Percentiles rank a stretch among this genome's conserved stretches.
These are phyloP conservation scores for Rhodotorula sp. DNA, from an alignment of 1,284 basidiomycete genomes.

Conservation along the genomic window DNA sequence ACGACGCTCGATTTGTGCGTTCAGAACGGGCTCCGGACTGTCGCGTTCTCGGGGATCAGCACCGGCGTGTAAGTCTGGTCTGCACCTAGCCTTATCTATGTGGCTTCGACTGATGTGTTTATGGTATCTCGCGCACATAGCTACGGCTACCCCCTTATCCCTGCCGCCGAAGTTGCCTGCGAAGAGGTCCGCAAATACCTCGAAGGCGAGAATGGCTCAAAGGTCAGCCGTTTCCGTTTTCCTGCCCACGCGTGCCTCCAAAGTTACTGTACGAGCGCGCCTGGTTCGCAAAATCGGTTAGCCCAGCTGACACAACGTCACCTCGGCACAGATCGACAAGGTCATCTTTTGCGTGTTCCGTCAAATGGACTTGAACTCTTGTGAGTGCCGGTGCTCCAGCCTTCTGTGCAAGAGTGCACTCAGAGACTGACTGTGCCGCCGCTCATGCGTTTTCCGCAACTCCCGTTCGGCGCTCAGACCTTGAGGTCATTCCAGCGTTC, in stretches of 20 bases:
- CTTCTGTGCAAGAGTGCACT: not conserved
- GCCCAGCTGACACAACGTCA: not conserved
- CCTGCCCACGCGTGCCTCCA: not conserved
- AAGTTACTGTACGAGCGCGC: no score
- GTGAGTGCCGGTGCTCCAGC: not conserved
- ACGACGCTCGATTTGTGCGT: constrained; percentile 64
- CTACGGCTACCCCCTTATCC: constrained; percentile 70
- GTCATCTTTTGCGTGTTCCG: constrained; percentile 72
- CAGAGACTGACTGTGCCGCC: no score
- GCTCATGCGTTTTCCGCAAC: not conserved
- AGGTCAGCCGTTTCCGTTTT: constrained; percentile 51
- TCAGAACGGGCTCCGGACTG: constrained; percentile 58
- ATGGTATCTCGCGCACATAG: not conserved
- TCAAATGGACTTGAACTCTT: constrained; percentile 55
- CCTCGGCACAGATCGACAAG: constrained; percentile 61
- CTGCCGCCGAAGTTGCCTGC: constrained; percentile 69
- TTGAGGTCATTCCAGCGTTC: constrained; percentile 26
- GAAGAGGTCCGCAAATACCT: constrained; percentile 60
- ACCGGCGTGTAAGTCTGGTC: constrained; percentile 58
- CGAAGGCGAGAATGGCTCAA: constrained; percentile 57
- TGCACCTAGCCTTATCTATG: no score
- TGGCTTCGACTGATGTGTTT: not conserved
- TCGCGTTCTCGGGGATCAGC: constrained; percentile 70
- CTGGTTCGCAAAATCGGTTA: not conserved
- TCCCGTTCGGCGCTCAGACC: constrained; percentile 6